Evolutionary conservation across 2,329 filamentous ascomycete genomes (phyloP).

Genomic region (Aspergillus caelatus): DNA sequence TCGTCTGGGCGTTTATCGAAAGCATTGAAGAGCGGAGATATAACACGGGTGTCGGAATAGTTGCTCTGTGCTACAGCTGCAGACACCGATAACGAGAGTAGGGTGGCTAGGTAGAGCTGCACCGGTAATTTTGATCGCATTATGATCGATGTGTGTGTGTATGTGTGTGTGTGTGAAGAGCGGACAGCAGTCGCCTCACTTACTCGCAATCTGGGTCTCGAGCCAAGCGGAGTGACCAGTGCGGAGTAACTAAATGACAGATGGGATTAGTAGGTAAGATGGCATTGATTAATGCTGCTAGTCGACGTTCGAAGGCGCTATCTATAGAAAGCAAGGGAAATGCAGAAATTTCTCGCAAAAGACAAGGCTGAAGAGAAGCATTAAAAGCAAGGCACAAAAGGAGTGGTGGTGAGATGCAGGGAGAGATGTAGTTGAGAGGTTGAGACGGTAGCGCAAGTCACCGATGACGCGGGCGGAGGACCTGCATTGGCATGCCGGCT

Average conservation of each 20-base stretch:
- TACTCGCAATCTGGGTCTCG: slow-evolving; percentile 4
- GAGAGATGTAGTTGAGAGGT: slow-evolving; percentile 22
- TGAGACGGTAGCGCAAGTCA: slow-evolving; percentile 16
- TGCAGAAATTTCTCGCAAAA: background rate
- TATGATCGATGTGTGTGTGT: slow-evolving; percentile 19
- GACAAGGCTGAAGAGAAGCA: slow-evolving; percentile 1
- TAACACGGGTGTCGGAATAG: slow-evolving; percentile 62
- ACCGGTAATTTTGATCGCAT: slow-evolving; percentile 32
- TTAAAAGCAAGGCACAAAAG: background rate
- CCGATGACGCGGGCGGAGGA: slow-evolving; percentile 39
- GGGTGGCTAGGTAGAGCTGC: slow-evolving; percentile 27
- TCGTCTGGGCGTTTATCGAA: slow-evolving; percentile 68
- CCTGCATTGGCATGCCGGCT: slow-evolving; percentile 3
- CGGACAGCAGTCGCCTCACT: background rate
- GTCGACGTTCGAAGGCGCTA: slow-evolving; percentile 6
- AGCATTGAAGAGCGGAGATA: slow-evolving; percentile 68
- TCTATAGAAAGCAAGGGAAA: background rate
- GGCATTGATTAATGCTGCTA: slow-evolving; percentile 3
- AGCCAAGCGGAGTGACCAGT: slow-evolving; percentile 3
- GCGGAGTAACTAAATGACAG: slow-evolving; percentile 7
- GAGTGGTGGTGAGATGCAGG: slow-evolving; percentile 9
- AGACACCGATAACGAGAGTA: slow-evolving; percentile 28
- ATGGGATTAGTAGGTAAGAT: background rate
- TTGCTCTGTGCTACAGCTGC: slow-evolving; percentile 44
- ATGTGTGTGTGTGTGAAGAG: slow-evolving; percentile 5